These are phyloP conservation scores for Salvia miltiorrhiza DNA, from an alignment of 257 asterid genomes.

Conservation along the genomic window DNA sequence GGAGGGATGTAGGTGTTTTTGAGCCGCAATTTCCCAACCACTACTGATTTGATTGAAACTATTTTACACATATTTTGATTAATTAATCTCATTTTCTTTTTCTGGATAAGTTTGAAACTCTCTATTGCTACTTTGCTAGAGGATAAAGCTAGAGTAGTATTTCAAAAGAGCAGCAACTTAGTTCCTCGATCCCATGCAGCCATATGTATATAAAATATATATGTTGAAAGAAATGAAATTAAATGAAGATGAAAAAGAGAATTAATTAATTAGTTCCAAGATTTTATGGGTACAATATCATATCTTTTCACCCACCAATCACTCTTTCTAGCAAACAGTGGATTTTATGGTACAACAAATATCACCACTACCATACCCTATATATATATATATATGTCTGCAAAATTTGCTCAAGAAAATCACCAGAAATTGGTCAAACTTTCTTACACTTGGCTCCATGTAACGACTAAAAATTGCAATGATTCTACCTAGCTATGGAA, in stretches of 20 bases:
- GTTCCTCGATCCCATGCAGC: neutral
- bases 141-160: neutral
- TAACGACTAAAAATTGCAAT: conserved; percentile 12
- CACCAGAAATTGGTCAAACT: conserved; percentile 13
- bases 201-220: neutral
- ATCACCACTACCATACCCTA: conserved; percentile 19
- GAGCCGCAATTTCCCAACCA: neutral
- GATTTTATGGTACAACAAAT: conserved; percentile 21
- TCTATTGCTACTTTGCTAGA: neutral
- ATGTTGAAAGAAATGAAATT: neutral
- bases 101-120: neutral
- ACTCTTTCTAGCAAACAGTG: conserved; percentile 21
- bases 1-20: neutral
- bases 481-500: conserved; percentile 12
- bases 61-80: neutral
- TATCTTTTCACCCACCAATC: conserved; percentile 27
- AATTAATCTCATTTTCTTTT: neutral
- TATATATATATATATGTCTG: too few species aligned
- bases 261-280: too few species aligned
- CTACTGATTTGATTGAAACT: neutral
- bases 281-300: conserved; percentile 14
- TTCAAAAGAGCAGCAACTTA: conserved; percentile 10
- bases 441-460: conserved; percentile 34
- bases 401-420: conserved; percentile 10
- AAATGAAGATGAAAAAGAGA: neutral